Evolutionary conservation across 371 early-diverging fungal genomes (phyloP).

Genomic region (Saksenaea vasiformis): DNA sequence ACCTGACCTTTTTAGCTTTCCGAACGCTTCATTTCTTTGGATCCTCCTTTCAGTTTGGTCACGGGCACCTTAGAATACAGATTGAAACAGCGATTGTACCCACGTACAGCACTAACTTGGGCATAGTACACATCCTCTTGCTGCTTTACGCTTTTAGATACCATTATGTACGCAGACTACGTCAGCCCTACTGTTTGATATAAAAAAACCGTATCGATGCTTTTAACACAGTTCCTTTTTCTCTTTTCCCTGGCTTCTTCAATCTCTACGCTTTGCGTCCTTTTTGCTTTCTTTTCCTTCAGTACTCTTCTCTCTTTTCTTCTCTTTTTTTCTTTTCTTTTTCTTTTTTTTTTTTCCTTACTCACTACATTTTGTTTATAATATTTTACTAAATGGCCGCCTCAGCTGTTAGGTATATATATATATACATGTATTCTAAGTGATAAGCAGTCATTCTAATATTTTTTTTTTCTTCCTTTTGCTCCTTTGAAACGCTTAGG

Average conservation of each 20-base stretch:
- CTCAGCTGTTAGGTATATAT: slow-evolving; percentile 39
- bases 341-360: slow-evolving; percentile 7
- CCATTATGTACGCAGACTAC: slow-evolving; percentile 2
- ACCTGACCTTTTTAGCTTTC: not conserved
- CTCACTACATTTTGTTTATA: slow-evolving; percentile 1
- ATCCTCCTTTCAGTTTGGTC: slow-evolving; percentile 4
- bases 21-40: not conserved
- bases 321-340: slow-evolving; percentile 5
- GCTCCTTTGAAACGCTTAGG: slow-evolving; percentile 25
- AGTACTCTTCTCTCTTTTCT: not conserved
- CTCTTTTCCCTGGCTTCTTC: slow-evolving; percentile 5
- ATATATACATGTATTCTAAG: slow-evolving; percentile 22
- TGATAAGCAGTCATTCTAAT: not conserved
- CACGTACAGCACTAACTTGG: slow-evolving; percentile 6
- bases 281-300: not conserved
- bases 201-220: slow-evolving; percentile 4
- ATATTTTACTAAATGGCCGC: slow-evolving; percentile 16
- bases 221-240: not conserved
- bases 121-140: slow-evolving; percentile 4
- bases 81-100: slow-evolving; percentile 3
- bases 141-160: not conserved
- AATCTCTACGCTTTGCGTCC: not conserved
- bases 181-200: not conserved
- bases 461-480: not conserved
- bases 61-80: not conserved